phyloP scores from a whole-genome alignment of 192 early-diverging fungal species.

The Entrophospora sp. region DNA sequence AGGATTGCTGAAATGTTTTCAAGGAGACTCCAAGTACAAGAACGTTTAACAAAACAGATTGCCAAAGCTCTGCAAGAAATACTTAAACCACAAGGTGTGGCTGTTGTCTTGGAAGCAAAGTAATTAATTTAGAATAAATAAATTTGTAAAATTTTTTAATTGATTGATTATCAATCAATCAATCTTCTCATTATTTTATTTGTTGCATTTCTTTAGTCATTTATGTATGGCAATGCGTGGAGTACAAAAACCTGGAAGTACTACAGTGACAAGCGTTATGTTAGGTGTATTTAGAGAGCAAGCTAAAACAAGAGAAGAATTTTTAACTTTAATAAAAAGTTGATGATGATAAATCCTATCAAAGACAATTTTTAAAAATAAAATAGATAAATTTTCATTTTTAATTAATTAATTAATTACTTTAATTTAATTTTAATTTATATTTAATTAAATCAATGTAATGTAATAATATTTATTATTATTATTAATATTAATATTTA shows the following conservation, averaged over 20 bases:
- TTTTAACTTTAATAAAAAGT: slow-evolving; percentile 67
- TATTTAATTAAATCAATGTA: too few relatives aligned
- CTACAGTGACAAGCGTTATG: slow-evolving; percentile 93
- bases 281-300: slow-evolving; percentile 86
- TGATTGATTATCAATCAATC: not conserved
- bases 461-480: too few relatives aligned
- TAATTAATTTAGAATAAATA: slow-evolving; percentile 33
- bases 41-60: slow-evolving; percentile 96
- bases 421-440: too few relatives aligned
- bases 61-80: slow-evolving; percentile 84
- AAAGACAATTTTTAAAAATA: too few relatives aligned
- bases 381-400: too few relatives aligned
- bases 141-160: not conserved
- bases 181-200: not conserved
- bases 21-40: slow-evolving; percentile 93
- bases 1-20: slow-evolving; percentile 98
- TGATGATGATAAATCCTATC: too few relatives aligned
- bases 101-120: slow-evolving; percentile 94
- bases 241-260: slow-evolving; percentile 93
- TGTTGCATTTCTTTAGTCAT: slow-evolving; percentile 44
- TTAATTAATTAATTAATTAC: too few relatives aligned
- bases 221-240: slow-evolving; percentile 98
- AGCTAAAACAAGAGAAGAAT: slow-evolving; percentile 93
- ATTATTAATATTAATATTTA: too few relatives aligned
- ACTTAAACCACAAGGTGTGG: slow-evolving; percentile 91